phyloP scores from a whole-genome alignment of 352 stramenopile species.

The Pythium plurisporium region DNA sequence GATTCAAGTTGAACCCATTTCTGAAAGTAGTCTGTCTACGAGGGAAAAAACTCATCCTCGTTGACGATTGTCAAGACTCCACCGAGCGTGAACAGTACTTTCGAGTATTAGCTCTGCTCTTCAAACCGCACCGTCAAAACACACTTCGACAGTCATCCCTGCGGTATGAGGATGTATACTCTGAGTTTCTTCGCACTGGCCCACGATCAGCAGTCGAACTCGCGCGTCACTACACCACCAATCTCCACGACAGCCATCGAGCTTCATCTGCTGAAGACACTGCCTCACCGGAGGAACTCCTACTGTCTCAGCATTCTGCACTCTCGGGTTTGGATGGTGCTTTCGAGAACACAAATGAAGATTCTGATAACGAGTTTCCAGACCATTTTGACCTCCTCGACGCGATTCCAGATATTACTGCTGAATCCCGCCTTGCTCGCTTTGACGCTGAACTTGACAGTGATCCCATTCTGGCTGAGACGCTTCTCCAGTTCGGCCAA shows the following conservation, averaged over 20 bases:
- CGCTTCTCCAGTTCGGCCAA: neutral
- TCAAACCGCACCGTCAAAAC: neutral
- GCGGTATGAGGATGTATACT: neutral
- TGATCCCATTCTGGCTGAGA: neutral
- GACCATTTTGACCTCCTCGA: neutral
- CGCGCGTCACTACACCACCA: neutral
- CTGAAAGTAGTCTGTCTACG: neutral
- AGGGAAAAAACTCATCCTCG: neutral
- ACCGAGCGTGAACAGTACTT: neutral
- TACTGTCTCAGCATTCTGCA: neutral
- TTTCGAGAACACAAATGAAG: neutral
- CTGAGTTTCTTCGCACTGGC: neutral
- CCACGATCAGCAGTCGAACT: neutral
- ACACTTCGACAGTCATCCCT: neutral
- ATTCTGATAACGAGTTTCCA: neutral
- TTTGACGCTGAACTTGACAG: constrained; percentile 1
- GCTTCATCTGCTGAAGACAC: neutral
- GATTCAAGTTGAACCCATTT: neutral
- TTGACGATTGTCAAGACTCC: neutral
- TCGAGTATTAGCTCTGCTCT: neutral
- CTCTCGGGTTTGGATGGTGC: neutral
- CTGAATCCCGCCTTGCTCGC: neutral
- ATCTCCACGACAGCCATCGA: neutral
- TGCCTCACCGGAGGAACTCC: neutral
- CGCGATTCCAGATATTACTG: neutral